A percentile compares a stretch with the other conserved stretches of the same genome.
phyloP scores from a whole-genome alignment of 164 flowering plant genomes.

The Dillenia suffruticosa region DNA sequence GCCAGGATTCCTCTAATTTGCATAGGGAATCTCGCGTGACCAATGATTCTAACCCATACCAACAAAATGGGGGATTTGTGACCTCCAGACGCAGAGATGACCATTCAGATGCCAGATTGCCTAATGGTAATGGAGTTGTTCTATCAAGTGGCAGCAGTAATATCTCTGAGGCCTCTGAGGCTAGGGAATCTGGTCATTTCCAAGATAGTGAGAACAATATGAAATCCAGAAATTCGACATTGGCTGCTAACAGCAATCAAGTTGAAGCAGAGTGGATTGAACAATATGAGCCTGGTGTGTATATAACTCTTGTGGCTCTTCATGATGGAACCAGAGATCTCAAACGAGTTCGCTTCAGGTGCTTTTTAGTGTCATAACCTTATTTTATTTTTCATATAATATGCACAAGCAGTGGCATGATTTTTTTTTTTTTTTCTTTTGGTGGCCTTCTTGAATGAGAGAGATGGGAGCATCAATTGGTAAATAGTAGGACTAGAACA shows the following conservation, averaged over 20 bases:
- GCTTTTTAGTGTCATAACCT: not conserved
- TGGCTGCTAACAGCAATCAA: slow-evolving; percentile 17
- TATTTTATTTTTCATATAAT: not conserved
- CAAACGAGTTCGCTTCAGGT: slow-evolving; percentile 50
- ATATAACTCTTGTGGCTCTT: slow-evolving; percentile 40
- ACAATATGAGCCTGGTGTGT: slow-evolving; percentile 44
- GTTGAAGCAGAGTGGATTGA: slow-evolving; percentile 47
- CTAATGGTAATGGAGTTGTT: slow-evolving; percentile 11
- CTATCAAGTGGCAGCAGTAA: slow-evolving; percentile 11
- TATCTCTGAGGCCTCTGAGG: slow-evolving; percentile 14
- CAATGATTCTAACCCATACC: slow-evolving; percentile 9
- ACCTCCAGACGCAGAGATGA: slow-evolving; percentile 11
- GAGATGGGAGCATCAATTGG: too few relatives aligned
- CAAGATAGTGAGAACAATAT: slow-evolving; percentile 21
- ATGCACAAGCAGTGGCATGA: not conserved
- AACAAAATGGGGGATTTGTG: slow-evolving; percentile 8
- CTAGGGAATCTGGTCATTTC: slow-evolving; percentile 5
- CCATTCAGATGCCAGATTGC: slow-evolving; percentile 6
- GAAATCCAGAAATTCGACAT: slow-evolving; percentile 10
- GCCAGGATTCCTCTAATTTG: slow-evolving; percentile 5
- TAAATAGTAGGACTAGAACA: too few relatives aligned
- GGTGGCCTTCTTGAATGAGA: too few relatives aligned
- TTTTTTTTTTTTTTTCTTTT: too few relatives aligned
- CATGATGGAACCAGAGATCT: slow-evolving; percentile 45
- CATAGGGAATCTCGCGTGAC: slow-evolving; percentile 9